Conservation (phyloP, 805 yeast species). For the Naumovozyma baii region DNA sequence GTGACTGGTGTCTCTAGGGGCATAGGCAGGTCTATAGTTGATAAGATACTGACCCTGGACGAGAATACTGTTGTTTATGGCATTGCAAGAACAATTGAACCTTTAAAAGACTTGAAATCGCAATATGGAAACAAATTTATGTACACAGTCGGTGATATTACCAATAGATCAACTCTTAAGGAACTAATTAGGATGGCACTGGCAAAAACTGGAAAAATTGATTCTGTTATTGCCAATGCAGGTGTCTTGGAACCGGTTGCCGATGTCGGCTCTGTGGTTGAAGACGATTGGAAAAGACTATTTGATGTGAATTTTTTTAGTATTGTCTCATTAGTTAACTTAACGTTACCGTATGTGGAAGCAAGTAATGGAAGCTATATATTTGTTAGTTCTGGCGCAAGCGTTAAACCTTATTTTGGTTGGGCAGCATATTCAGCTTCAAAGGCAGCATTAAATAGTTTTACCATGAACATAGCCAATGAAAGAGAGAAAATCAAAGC, state of each 20-base stretch:
- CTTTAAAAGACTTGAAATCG: conserved; percentile 35
- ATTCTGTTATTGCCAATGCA: conserved; percentile 67
- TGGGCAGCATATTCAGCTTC: conserved; percentile 93
- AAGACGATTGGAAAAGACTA: conserved; percentile 49
- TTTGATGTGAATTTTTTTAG: conserved; percentile 76
- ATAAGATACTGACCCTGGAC: conserved; percentile 33
- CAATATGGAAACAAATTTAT: conserved; percentile 44
- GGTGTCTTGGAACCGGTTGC: conserved; percentile 77
- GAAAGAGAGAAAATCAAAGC: conserved; percentile 49
- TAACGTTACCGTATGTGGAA: conserved; percentile 48
- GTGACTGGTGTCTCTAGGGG: conserved; percentile 66
- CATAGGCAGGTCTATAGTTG: conserved; percentile 71
- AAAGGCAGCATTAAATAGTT: conserved; percentile 82
- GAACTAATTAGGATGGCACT: conserved; percentile 39
- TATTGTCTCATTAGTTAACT: conserved; percentile 47
- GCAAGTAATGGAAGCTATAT: conserved; percentile 51
- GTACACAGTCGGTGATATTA: conserved; percentile 52
- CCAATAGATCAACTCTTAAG: conserved; percentile 28
- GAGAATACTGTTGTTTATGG: conserved; percentile 44
- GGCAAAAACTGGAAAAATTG: conserved; percentile 44
- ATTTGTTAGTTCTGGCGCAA: conserved; percentile 87
- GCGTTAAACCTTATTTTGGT: conserved; percentile 36
- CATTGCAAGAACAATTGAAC: conserved; percentile 55
- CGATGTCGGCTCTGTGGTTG: conserved; percentile 32
- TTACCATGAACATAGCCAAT: conserved; percentile 52